These are phyloP conservation scores for Eutypa lata DNA, from an alignment of 2,329 filamentous ascomycete genomes.

Conservation along the genomic window DNA sequence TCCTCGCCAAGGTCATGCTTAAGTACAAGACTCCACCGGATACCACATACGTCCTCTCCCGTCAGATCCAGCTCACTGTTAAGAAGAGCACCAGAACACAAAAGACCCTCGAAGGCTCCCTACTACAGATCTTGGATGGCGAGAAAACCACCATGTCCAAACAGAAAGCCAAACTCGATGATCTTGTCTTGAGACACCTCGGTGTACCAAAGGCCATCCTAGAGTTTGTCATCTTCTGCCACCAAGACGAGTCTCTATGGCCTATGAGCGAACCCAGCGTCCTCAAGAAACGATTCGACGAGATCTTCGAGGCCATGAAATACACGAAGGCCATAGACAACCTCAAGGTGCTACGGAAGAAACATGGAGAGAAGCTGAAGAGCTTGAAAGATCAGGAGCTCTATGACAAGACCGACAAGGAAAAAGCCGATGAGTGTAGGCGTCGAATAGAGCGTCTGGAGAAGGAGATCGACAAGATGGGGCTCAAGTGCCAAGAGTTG, in stretches of 20 bases:
- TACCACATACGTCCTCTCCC: conserved; percentile 75
- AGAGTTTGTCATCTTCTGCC: conserved; percentile 95
- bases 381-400: conserved; percentile 72
- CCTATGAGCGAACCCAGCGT: conserved; percentile 83
- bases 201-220: conserved; percentile 88
- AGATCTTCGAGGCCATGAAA: conserved; percentile 95
- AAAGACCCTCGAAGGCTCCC: conserved; percentile 80
- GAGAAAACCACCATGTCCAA: conserved; percentile 78
- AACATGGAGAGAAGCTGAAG: conserved; percentile 71
- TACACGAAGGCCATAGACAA: conserved; percentile 98
- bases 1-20: conserved; percentile 87
- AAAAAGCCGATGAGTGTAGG: conserved; percentile 71
- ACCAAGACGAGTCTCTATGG: conserved; percentile 97
- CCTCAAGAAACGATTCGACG: conserved; percentile 92
- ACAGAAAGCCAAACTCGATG: conserved; percentile 75
- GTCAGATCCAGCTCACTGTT: conserved; percentile 80
- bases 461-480: conserved; percentile 61
- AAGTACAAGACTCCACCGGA: conserved; percentile 78
- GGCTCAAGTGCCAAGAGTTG: conserved; percentile 55
- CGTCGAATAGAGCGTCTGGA: conserved; percentile 64
- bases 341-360: conserved; percentile 82
- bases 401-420: conserved; percentile 79
- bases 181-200: conserved; percentile 78
- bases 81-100: conserved; percentile 74
- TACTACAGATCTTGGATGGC: conserved; percentile 75